Evolutionary conservation across 2,329 filamentous ascomycete genomes (phyloP), one percentile per base, ranked within the genome.

Genomic region (Triangularia verruculosa): DNA sequence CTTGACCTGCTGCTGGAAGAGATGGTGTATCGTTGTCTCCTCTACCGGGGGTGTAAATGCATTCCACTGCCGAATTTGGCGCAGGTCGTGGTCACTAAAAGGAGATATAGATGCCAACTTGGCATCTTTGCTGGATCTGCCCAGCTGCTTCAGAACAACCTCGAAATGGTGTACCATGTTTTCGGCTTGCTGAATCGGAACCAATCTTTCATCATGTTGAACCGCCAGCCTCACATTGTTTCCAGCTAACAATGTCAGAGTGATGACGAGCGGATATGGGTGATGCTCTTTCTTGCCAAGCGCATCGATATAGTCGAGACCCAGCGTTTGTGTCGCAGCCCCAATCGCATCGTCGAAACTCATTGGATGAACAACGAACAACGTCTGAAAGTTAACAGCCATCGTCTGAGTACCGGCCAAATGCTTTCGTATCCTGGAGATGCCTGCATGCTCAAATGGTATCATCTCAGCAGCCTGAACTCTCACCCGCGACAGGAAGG

Each of bases 311-410:
- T 34, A 34, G 4, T 34, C 15, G 32, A 34, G 32, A 9, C 32
- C 32, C 7, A 34, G 32, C 6, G 32, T 11, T 12, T 34, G 7
- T 11, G 32, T 34, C 11, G 32, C 32, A 34, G 32, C 6, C 11
- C 7, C 32, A 11, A 34, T 34, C 6, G 32, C 32, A 34, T 34
- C 32, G 11, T 34, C 32, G 2, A 34, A 34, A 12, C 32, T 34
- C 32, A 34, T 34, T 12, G 62, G 58, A 9, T 63, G 62, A 12
- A 68, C 28, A 27, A 68, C 67, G 30, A 67, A 34, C 4, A 68
- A 61, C n/a, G 43, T 68, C 27, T 67, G 65, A 34, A 68, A 68
- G n/a, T 65, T 62, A 20, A 65, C 67, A 3, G 61, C 67, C 0
- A 52, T 59, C 1, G 39, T 22, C 1, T 62, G 32, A 4, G 47